A percentile compares a stretch with the other conserved stretches of the same genome.
Evolutionary conservation across 2,329 filamentous ascomycete genomes (phyloP).

Genomic region (Ampelomyces quisqualis): DNA sequence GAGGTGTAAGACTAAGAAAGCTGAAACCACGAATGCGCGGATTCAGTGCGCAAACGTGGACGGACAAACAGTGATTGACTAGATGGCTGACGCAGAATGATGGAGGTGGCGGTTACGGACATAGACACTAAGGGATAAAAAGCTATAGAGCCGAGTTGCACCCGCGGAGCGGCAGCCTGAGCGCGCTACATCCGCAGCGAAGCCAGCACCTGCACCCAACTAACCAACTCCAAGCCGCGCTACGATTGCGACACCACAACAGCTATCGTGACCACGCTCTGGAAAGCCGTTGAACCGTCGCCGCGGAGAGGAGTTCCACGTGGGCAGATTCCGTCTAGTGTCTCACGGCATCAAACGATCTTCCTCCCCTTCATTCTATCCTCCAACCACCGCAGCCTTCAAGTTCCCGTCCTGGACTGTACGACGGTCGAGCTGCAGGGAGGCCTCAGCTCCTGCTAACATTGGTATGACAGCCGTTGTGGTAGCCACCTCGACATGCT

Average conservation of each 20-base stretch:
- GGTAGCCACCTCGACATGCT: slow-evolving; percentile 22
- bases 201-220: too few species aligned
- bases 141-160: too few species aligned
- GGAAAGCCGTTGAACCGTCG: slow-evolving; percentile 10
- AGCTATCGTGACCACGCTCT: too few species aligned
- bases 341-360: slow-evolving; percentile 20
- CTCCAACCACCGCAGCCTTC: slow-evolving; percentile 22
- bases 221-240: too few species aligned
- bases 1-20: slow-evolving; percentile 1
- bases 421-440: slow-evolving; percentile 19
- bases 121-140: slow-evolving; percentile 3
- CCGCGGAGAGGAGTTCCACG: slow-evolving; percentile 17
- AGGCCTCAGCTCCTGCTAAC: slow-evolving; percentile 16
- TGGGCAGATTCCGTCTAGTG: slow-evolving; percentile 18
- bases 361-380: slow-evolving; percentile 20
- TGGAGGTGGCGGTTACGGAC: slow-evolving; percentile 11
- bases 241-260: too few species aligned
- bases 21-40: slow-evolving; percentile 6
- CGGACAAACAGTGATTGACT: slow-evolving; percentile 9
- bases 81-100: slow-evolving; percentile 10
- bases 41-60: too few species aligned
- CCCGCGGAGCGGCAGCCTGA: neutral
- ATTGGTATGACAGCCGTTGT: slow-evolving; percentile 28
- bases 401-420: slow-evolving; percentile 20
- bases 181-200: too few species aligned